These are phyloP conservation scores for Sugiyamaella pinicola DNA, from an alignment of 1,139 yeast species.

Conservation along the genomic window DNA sequence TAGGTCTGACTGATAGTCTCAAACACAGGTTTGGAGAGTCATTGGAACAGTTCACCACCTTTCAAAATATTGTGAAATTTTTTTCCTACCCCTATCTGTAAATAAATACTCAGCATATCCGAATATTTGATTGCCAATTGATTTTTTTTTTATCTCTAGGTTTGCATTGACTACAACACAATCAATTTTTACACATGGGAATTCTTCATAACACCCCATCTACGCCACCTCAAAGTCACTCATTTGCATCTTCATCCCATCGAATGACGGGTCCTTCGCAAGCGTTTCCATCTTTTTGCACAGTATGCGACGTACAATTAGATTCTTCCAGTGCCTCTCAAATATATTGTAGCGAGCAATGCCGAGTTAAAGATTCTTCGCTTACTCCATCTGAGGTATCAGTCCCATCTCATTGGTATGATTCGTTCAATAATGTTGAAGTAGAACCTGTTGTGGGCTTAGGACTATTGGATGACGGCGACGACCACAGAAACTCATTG, in stretches of 20 bases:
- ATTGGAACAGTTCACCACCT: constrained; percentile 11
- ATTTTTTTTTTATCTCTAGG: constrained; percentile 2
- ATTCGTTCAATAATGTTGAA: constrained; percentile 14
- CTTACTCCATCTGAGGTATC: constrained; percentile 13
- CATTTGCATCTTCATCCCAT: neutral
- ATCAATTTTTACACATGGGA: neutral
- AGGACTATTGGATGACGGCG: constrained; percentile 4
- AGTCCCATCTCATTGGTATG: constrained; percentile 20
- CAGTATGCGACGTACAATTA: constrained; percentile 41
- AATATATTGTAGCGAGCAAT: constrained; percentile 40
- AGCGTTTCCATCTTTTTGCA: constrained; percentile 40
- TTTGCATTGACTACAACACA: no score
- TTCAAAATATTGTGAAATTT: constrained; percentile 5
- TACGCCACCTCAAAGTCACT: neutral
- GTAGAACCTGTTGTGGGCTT: constrained; percentile 10
- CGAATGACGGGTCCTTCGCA: constrained; percentile 16
- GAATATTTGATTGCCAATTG: neutral
- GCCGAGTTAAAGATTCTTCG: constrained; percentile 34
- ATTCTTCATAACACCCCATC: neutral
- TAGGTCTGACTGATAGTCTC: constrained; percentile 8
- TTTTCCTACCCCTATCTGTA: constrained; percentile 11
- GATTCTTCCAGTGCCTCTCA: constrained; percentile 26
- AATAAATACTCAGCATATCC: neutral
- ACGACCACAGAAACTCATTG: constrained; percentile 2
- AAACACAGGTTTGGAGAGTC: neutral